Percentiles rank a stretch among this genome's conserved stretches.
phyloP scores from a whole-genome alignment of 805 yeast genomes.

The Myxozyma vanderwaltii region DNA sequence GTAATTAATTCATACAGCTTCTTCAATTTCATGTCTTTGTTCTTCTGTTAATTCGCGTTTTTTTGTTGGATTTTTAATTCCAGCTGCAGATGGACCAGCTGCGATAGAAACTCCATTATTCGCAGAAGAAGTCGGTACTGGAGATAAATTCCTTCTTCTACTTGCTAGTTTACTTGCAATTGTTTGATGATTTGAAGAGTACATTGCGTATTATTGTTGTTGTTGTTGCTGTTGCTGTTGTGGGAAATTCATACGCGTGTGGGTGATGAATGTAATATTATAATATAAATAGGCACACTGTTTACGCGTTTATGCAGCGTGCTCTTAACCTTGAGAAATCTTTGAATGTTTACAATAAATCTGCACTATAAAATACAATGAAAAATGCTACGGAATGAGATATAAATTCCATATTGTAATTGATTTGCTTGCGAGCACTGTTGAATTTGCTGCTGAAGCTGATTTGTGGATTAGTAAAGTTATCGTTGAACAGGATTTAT shows the following conservation, averaged over 20 bases:
- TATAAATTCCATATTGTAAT: conserved; percentile 19
- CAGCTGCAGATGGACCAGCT: conserved; percentile 4
- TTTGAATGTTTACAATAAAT: not conserved
- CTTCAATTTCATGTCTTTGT: conserved; percentile 66
- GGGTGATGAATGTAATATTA: not conserved
- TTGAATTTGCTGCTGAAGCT: not conserved
- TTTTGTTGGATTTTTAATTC: not conserved
- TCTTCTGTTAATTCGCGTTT: conserved; percentile 48
- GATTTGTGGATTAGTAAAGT: conserved; percentile 16
- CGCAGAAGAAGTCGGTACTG: conserved; percentile 2
- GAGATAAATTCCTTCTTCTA: conserved; percentile 25
- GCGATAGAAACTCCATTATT: not conserved
- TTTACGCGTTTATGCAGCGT: conserved; percentile 4
- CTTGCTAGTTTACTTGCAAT: conserved; percentile 17
- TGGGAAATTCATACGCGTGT: not conserved
- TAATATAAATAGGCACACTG: not conserved
- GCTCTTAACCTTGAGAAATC: not conserved
- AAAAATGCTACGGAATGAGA: conserved; percentile 10
- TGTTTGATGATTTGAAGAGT: conserved; percentile 20
- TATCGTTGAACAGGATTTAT: conserved; percentile 11
- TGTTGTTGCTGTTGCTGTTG: not conserved
- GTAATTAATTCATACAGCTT: conserved; percentile 46
- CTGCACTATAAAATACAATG: not conserved
- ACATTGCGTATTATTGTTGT: conserved; percentile 12
- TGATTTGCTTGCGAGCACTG: conserved; percentile 17